Conservation (phyloP, 495 filamentous ascomycete species). For the Penicillium lividum region DNA sequence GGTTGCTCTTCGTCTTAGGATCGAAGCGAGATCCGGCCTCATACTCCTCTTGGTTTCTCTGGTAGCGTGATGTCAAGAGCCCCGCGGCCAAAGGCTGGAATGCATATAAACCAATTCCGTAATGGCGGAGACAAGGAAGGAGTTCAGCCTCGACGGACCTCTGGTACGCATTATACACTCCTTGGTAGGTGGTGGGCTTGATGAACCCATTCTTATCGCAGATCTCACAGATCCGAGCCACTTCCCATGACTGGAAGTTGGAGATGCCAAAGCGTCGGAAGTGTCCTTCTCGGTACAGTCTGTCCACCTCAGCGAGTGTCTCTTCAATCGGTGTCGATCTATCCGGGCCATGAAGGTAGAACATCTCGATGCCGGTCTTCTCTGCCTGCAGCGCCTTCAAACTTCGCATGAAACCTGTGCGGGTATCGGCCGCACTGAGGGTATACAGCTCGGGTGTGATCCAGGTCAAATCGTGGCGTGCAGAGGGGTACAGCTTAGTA, state of each 20-base stretch:
- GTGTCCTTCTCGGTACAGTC: slow-evolving; percentile 47
- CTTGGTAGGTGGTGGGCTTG: slow-evolving; percentile 53
- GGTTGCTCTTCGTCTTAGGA: neutral
- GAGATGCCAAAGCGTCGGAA: slow-evolving; percentile 51
- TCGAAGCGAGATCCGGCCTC: neutral
- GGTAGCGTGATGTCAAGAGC: neutral
- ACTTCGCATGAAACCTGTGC: slow-evolving; percentile 56
- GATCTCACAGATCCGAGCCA: slow-evolving; percentile 52
- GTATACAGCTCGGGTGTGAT: slow-evolving; percentile 37
- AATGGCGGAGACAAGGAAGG: neutral
- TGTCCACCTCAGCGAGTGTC: slow-evolving; percentile 48
- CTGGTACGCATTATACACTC: slow-evolving; percentile 55
- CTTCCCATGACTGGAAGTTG: slow-evolving; percentile 54
- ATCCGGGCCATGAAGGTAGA: slow-evolving; percentile 51
- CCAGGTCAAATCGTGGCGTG: slow-evolving; percentile 21
- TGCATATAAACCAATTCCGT: neutral
- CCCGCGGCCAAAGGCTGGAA: neutral
- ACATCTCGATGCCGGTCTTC: slow-evolving; percentile 64
- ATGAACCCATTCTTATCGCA: slow-evolving; percentile 51
- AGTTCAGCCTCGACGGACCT: slow-evolving; percentile 23
- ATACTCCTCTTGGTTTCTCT: neutral
- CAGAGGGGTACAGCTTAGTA: slow-evolving; percentile 53
- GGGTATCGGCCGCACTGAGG: slow-evolving; percentile 59
- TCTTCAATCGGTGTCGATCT: slow-evolving; percentile 48
- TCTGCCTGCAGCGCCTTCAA: slow-evolving; percentile 70